A percentile compares a stretch with the other conserved stretches of the same genome.
These are phyloP conservation scores for Vigna hirtella DNA, from an alignment of 306 rosid species.

Conservation along the genomic window DNA sequence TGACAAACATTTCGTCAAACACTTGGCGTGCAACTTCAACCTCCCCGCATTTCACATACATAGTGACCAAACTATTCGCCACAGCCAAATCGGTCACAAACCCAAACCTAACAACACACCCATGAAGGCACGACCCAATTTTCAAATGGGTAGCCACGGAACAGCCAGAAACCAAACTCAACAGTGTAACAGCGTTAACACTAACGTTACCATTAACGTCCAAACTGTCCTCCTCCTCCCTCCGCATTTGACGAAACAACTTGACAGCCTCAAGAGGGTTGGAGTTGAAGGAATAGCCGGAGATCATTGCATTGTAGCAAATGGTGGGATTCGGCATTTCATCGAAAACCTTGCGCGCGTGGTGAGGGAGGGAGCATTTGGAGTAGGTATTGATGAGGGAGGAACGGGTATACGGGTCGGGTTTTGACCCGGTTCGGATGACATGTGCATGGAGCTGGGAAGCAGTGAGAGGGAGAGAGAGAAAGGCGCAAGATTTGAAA, in stretches of 20 bases:
- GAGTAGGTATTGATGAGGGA: slow-evolving; percentile 75
- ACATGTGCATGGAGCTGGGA: slow-evolving; percentile 74
- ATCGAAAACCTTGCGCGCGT: slow-evolving; percentile 79
- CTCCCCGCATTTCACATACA: slow-evolving; percentile 81
- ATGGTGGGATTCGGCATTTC: slow-evolving; percentile 59
- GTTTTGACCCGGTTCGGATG: slow-evolving; percentile 69
- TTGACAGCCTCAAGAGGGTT: slow-evolving; percentile 52
- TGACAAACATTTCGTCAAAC: slow-evolving; percentile 68
- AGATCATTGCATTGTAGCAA: slow-evolving; percentile 79
- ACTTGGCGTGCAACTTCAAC: slow-evolving; percentile 56
- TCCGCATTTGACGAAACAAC: slow-evolving; percentile 63
- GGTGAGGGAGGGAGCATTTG: slow-evolving; percentile 36
- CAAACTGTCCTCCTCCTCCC: slow-evolving; percentile 51
- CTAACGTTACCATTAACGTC: slow-evolving; percentile 31
- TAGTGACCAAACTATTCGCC: slow-evolving; percentile 72
- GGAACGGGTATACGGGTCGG: slow-evolving; percentile 80
- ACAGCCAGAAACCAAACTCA: slow-evolving; percentile 74
- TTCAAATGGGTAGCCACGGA: slow-evolving; percentile 48
- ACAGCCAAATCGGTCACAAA: slow-evolving; percentile 61
- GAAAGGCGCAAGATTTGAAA: slow-evolving; percentile 84
- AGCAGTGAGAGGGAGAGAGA: slow-evolving; percentile 64
- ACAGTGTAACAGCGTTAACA: slow-evolving; percentile 66
- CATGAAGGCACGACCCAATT: slow-evolving; percentile 66
- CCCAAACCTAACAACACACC: slow-evolving; percentile 57
- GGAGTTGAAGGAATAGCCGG: slow-evolving; percentile 65